Evolutionary conservation across 495 filamentous ascomycete genomes (phyloP), one percentile per base, ranked within the genome.

Genomic region (Collariella sp.): DNA sequence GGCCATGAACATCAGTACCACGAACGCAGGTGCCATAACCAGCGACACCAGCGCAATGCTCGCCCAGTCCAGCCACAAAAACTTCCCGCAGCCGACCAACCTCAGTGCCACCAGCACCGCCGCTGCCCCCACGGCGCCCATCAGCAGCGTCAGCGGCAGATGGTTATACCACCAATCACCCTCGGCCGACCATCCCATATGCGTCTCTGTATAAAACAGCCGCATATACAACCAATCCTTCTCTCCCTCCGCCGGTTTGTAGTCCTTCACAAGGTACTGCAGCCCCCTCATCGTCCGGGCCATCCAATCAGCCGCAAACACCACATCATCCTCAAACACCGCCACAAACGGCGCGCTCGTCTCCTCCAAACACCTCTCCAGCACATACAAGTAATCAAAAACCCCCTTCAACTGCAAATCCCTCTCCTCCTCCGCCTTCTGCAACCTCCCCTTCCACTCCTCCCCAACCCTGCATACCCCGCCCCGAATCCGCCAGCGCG

Each of bases 321-420:
- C 64, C 22, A 79, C 72, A 47, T 76, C 72, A 51, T 74, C 74
- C 61, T 77, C 76, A 39, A 77, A 80, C 7, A 79, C 65, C 0
- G 66, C 68, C 16, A 73, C 72, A 47, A 76, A 77, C 3, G 70
- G 67, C 15, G 72, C 69, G 9, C 63, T 50, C 12, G 66, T 69
- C 2, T 69, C 70, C 10, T 64, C 22, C 20, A 69, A 50, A 52
- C 74, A 79, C 18, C 54, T 62, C 39, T 69, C 59, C 7, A 77
- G 43, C 2, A 68, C 66, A 57, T 77, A 76, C 13, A 70, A 56
- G 36, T 77, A 79, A 52, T 77, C 74, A 54, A 67, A 62, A 22
- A 70, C 54, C 6, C 64, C 65, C 54, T 70, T 70, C 50, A 61
- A 60, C 61, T 48, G 46, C 36, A 62, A 54, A 19, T 67, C 59